Conservation (phyloP, 192 early-diverging fungal species). For the Coemansia sp. region DNA sequence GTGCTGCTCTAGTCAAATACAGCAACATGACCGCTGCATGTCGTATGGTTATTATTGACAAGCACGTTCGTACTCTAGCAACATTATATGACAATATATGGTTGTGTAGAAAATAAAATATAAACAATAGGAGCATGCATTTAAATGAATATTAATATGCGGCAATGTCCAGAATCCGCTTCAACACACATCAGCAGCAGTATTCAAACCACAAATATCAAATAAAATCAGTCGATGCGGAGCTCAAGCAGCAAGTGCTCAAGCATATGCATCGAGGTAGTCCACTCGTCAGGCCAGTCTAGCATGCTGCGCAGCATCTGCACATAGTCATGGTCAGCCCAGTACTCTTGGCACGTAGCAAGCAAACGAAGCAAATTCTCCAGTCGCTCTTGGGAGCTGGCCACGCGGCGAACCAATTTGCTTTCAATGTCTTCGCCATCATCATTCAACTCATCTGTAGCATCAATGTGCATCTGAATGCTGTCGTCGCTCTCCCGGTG, state of each 20-base stretch:
- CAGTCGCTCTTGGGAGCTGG: slow-evolving; percentile 39
- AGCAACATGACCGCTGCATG: too few relatives aligned
- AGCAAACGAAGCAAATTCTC: slow-evolving; percentile 36
- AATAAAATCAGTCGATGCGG: slow-evolving; percentile 29
- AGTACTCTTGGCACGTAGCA: slow-evolving; percentile 48
- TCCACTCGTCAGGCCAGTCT: slow-evolving; percentile 54
- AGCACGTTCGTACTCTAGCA: too few relatives aligned
- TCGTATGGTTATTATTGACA: too few relatives aligned
- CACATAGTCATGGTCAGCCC: slow-evolving; percentile 55
- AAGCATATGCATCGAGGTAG: slow-evolving; percentile 55
- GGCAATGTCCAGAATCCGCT: too few relatives aligned
- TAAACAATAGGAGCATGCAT: too few relatives aligned
- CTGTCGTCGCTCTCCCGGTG: not conserved
- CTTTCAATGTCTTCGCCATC: slow-evolving; percentile 28
- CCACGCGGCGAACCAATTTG: slow-evolving; percentile 35
- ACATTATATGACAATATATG: too few relatives aligned
- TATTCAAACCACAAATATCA: too few relatives aligned
- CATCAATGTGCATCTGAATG: slow-evolving; percentile 32
- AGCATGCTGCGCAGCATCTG: slow-evolving; percentile 42
- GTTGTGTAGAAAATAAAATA: too few relatives aligned
- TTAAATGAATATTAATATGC: too few relatives aligned
- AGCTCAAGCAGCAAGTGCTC: slow-evolving; percentile 50
- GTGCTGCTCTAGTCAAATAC: too few relatives aligned
- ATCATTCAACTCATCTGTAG: slow-evolving; percentile 8
- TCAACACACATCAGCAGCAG: too few relatives aligned